These are phyloP conservation scores for Aphanocladium album DNA, from an alignment of 2,329 filamentous ascomycete species.

Conservation along the genomic window DNA sequence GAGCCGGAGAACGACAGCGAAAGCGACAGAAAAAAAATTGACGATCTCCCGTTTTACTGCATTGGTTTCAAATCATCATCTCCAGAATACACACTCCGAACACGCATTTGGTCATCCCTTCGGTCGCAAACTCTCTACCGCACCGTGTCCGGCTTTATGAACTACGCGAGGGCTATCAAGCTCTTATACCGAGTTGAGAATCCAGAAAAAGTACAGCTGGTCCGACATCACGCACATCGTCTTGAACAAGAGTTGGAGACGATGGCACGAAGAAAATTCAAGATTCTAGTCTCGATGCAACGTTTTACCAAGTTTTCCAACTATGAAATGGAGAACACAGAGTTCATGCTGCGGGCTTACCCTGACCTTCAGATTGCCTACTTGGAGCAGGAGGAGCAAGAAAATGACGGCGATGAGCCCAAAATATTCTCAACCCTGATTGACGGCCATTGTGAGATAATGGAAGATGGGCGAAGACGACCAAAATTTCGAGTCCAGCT, in stretches of 20 bases:
- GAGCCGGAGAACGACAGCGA: constrained; percentile 72
- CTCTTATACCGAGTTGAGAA: constrained; percentile 97
- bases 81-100: constrained; percentile 94
- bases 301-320: constrained; percentile 99
- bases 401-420: constrained; percentile 87
- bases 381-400: constrained; percentile 86
- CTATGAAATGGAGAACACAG: constrained; percentile 98
- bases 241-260: constrained; percentile 94
- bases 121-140: constrained; percentile 96
- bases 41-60: constrained; percentile 98
- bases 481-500: constrained; percentile 98
- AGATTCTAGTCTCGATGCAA: constrained; percentile 97
- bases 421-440: constrained; percentile 92
- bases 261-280: constrained; percentile 99
- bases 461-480: constrained; percentile 94
- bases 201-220: constrained; percentile 98
- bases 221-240: constrained; percentile 91
- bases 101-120: constrained; percentile 96
- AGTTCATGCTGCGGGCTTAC: constrained; percentile 94
- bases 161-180: constrained; percentile 98
- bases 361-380: constrained; percentile 97
- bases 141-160: constrained; percentile 99
- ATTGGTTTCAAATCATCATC: constrained; percentile 99
- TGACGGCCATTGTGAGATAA: constrained; percentile 93
- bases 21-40: constrained; percentile 90